Evolutionary conservation across 2,329 filamentous ascomycete species (phyloP), one percentile per base, ranked within the genome.

Genomic region (Monilinia fructicola): DNA sequence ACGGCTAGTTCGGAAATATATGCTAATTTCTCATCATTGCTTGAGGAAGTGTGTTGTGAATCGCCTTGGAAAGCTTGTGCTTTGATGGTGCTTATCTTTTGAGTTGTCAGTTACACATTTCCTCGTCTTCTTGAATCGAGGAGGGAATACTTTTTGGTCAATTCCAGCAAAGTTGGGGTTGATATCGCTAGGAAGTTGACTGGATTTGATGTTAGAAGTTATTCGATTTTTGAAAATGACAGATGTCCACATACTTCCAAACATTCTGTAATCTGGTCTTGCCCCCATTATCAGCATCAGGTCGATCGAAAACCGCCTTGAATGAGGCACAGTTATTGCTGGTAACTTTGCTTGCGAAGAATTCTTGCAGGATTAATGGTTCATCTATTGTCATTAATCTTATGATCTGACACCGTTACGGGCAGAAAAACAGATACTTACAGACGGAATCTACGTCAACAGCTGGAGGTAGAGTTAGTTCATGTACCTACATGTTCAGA

Each of bases 81-180:
- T 58, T 58, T 64, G n/a, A 56, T 18, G 12, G 40, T 54, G 52
- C 53, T 64, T 54, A 56, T 54, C 62, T 64, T 31, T 26, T 21
- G 2, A 3, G 38, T 52, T 50, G 23, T 64, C 46, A 48, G 28
- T 58, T 31, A 14, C 18, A 14, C 26, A 46, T n/a, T 12, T 31
- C 14, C 12, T 58, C 23, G n/a, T 23, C 10, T 56, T 35, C 23
- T 28, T 18, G 6, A 46, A 16, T 18, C 0, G 38, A 31, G 48
- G 21, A 5, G 6, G 9, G 26, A 2, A 12, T 64, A 64, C 62
- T 53, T 64, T 64, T 64, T 40, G 48, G 26, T 64, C 52, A 28
- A 64, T 64, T 55, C 62, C 52, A 35, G 62, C 62, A 46, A 31
- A 64, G n/a, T 56, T 28, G 23, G 52, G 52, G 11, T 64, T 56